A percentile compares a stretch with the other conserved stretches of the same genome.
phyloP scores from a whole-genome alignment of 225 moss, liverwort and hornwort species.

The Straminergon stramineum region DNA sequence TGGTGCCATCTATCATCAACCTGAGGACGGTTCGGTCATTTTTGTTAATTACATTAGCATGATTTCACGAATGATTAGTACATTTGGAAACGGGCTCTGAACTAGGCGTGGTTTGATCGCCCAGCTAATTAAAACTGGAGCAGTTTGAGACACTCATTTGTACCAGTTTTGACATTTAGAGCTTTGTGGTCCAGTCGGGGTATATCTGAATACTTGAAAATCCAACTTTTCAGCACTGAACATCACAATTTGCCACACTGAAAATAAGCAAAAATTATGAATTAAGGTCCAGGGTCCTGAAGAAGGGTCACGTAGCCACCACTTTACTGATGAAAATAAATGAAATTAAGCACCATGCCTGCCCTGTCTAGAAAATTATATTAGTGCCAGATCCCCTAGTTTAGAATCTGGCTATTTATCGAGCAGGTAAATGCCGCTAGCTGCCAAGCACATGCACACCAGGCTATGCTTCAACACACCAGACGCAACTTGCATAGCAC shows the following conservation, averaged over 20 bases:
- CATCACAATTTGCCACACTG: not conserved
- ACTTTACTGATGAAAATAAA: not conserved
- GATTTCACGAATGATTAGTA: not conserved
- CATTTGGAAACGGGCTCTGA: not conserved
- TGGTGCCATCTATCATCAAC: no score
- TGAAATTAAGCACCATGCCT: not conserved
- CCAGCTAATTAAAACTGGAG: not conserved
- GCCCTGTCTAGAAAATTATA: no score
- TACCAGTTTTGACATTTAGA: not conserved
- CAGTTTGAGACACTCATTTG: not conserved
- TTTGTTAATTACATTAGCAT: no score
- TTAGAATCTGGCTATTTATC: not conserved
- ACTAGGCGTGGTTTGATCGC: not conserved
- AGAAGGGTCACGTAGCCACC: not conserved
- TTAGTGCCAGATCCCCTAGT: not conserved
- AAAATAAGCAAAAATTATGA: not conserved
- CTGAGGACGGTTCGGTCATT: not conserved
- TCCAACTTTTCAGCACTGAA: not conserved
- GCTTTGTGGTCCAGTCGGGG: not conserved
- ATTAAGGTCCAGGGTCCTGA: not conserved
- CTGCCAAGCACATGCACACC: no score
- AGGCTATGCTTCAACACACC: not conserved
- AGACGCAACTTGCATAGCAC: not conserved
- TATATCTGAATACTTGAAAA: no score
- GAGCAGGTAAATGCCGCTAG: not conserved